phyloP scores from a whole-genome alignment of 768 basidiomycete species.

The Pleurotus pulmonarius region DNA sequence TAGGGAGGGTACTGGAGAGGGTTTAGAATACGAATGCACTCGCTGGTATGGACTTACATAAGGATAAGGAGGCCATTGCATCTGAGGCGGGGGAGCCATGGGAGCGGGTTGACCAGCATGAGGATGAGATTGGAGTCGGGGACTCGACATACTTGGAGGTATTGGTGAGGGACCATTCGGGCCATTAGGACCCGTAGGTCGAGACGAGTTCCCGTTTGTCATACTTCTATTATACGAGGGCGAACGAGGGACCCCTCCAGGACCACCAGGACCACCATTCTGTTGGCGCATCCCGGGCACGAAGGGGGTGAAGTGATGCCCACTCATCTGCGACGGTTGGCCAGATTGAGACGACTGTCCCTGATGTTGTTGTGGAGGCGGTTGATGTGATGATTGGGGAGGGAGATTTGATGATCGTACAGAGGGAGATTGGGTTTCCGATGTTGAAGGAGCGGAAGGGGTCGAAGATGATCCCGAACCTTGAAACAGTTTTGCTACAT shows the following conservation, averaged over 20 bases:
- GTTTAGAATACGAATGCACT: not conserved
- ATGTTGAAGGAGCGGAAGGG: slow-evolving; percentile 46
- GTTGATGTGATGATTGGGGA: slow-evolving; percentile 34
- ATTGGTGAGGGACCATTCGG: slow-evolving; percentile 39
- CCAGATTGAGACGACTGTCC: slow-evolving; percentile 32
- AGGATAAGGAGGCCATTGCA: slow-evolving; percentile 44
- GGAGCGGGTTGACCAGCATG: slow-evolving; percentile 49
- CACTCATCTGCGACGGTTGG: slow-evolving; percentile 38
- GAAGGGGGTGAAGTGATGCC: slow-evolving; percentile 43
- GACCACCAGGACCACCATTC: slow-evolving; percentile 40
- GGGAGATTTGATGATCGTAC: slow-evolving; percentile 51
- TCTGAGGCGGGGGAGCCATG: slow-evolving; percentile 40
- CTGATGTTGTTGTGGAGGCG: slow-evolving; percentile 29
- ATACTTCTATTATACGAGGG: slow-evolving; percentile 61
- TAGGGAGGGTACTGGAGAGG: slow-evolving; percentile 8
- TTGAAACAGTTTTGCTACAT: slow-evolving; percentile 63
- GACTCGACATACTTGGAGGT: slow-evolving; percentile 59
- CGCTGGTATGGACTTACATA: slow-evolving; percentile 45
- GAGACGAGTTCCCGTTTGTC: slow-evolving; percentile 56
- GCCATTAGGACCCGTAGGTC: slow-evolving; percentile 56
- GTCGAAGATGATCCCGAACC: slow-evolving; percentile 38
- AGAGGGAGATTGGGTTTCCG: slow-evolving; percentile 58
- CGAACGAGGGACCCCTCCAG: slow-evolving; percentile 47
- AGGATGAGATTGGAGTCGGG: slow-evolving; percentile 60
- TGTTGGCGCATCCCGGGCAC: slow-evolving; percentile 41